Conservation (phyloP, 2,329 filamentous ascomycete genomes). For the Dendrostoma leiphaemia region DNA sequence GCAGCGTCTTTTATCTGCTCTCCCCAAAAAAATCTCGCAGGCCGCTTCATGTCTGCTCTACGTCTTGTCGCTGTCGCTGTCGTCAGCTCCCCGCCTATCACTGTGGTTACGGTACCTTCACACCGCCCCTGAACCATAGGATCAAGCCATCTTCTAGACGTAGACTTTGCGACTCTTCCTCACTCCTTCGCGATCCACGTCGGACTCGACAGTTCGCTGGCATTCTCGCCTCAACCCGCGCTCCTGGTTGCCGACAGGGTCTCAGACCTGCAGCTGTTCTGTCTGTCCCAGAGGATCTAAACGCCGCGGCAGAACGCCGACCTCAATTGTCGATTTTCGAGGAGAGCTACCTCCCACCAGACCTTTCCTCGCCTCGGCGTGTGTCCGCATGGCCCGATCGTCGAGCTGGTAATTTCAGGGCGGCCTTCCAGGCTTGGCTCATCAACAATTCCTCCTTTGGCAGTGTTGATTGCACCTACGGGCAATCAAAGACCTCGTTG, state of each 20-base stretch:
- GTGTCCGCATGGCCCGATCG: constrained; percentile 9
- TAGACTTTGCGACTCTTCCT: constrained; percentile 14
- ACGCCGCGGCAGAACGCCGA: background rate
- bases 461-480: background rate
- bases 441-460: too few species aligned
- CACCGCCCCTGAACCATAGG: constrained; percentile 5
- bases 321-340: background rate
- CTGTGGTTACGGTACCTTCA: background rate
- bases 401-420: constrained; percentile 9
- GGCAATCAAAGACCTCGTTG: background rate
- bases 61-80: background rate
- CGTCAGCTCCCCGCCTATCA: background rate
- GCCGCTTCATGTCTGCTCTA: background rate
- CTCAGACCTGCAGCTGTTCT: background rate
- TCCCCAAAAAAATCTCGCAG: background rate
- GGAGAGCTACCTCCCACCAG: constrained; percentile 3
- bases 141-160: constrained; percentile 10
- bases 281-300: constrained; percentile 4
- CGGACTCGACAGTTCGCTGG: background rate
- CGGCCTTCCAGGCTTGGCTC: constrained; percentile 6
- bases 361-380: background rate
- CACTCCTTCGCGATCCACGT: constrained; percentile 12
- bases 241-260: too few species aligned
- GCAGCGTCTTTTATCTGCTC: background rate
- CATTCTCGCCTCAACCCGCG: background rate